Percentiles rank a stretch among this genome's conserved stretches.
Evolutionary conservation across 2,329 filamentous ascomycete species (phyloP).

Genomic region (Xylariaceae sp.): DNA sequence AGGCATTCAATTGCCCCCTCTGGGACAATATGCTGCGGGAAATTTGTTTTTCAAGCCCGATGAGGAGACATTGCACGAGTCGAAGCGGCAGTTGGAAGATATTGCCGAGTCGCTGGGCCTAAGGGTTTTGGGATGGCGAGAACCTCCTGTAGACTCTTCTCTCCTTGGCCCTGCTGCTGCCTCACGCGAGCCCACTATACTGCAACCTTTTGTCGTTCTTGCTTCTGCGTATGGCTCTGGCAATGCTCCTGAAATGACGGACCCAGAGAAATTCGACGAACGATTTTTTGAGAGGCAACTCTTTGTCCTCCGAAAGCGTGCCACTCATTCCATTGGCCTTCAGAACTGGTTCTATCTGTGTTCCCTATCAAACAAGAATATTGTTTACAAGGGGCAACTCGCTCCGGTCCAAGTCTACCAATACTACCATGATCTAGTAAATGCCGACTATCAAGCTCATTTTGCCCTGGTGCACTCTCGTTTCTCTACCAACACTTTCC

Average conservation of each 20-base stretch:
- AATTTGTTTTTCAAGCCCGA: constrained; percentile 99
- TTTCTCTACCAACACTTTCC: constrained; percentile 98
- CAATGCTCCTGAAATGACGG: constrained; percentile 77
- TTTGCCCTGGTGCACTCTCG: constrained; percentile 96
- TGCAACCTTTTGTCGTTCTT: constrained; percentile 94
- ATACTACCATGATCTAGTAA: constrained; percentile 96
- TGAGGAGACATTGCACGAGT: constrained; percentile 85
- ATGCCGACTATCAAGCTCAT: constrained; percentile 95
- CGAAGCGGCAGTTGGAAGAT: constrained; percentile 91
- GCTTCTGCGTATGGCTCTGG: constrained; percentile 83
- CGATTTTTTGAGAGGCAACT: constrained; percentile 89
- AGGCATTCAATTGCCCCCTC: constrained; percentile 82
- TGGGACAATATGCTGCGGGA: constrained; percentile 93
- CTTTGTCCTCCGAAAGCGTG: constrained; percentile 91
- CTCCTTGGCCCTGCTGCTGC: constrained; percentile 90
- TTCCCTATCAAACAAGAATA: constrained; percentile 96
- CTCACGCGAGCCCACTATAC: constrained; percentile 92
- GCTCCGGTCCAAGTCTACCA: constrained; percentile 95
- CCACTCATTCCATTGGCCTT: constrained; percentile 90
- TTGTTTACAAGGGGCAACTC: constrained; percentile 97
- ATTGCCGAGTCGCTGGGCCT: constrained; percentile 87
- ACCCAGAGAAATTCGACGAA: constrained; percentile 82
- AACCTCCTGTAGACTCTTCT: constrained; percentile 90
- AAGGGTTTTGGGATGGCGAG: constrained; percentile 93
- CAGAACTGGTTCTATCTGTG: constrained; percentile 99